phyloP scores from a whole-genome alignment of 495 filamentous ascomycete genomes.

The Penicillium cataractarum region DNA sequence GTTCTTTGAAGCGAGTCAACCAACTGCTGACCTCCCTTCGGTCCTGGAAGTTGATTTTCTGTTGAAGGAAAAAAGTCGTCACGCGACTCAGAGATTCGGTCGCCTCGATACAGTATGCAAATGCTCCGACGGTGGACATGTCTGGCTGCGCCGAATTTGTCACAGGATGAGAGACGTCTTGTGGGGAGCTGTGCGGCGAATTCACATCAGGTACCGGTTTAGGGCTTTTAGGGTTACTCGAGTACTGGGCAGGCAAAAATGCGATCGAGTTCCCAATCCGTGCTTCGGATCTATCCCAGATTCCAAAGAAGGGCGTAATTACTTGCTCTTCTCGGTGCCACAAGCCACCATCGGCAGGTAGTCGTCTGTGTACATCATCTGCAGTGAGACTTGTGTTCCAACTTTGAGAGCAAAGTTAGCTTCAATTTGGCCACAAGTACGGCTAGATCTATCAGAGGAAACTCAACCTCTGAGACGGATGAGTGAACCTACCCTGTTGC shows the following conservation, averaged over 20 bases:
- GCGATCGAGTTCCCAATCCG: conserved; percentile 1
- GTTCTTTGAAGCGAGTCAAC: conserved; percentile 31
- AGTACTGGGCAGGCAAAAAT: not conserved
- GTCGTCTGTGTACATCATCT: conserved; percentile 14
- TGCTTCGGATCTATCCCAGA: conserved; percentile 36
- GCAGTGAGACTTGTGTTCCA: conserved; percentile 37
- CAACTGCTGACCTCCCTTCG: conserved; percentile 34
- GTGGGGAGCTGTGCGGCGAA: not conserved
- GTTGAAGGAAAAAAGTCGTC: conserved; percentile 15
- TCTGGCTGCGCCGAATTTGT: not conserved
- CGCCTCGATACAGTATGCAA: conserved; percentile 30
- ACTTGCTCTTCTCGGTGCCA: conserved; percentile 35
- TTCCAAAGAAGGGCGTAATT: conserved; percentile 40
- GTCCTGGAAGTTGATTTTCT: conserved; percentile 27
- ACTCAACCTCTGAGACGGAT: not conserved
- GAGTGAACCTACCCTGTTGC: not conserved
- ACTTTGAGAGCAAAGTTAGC: not conserved
- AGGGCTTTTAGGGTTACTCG: not conserved
- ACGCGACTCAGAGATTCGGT: conserved; percentile 13
- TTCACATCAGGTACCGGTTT: not conserved
- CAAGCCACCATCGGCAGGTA: conserved; percentile 25
- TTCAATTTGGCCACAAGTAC: too few species aligned
- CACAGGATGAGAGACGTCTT: not conserved
- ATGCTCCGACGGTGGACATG: conserved; percentile 20
- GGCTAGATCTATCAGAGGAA: too few species aligned